Percentiles rank a stretch among this genome's conserved stretches.
phyloP scores from a whole-genome alignment of 306 rosid genomes.

The Luffa acutangula region DNA sequence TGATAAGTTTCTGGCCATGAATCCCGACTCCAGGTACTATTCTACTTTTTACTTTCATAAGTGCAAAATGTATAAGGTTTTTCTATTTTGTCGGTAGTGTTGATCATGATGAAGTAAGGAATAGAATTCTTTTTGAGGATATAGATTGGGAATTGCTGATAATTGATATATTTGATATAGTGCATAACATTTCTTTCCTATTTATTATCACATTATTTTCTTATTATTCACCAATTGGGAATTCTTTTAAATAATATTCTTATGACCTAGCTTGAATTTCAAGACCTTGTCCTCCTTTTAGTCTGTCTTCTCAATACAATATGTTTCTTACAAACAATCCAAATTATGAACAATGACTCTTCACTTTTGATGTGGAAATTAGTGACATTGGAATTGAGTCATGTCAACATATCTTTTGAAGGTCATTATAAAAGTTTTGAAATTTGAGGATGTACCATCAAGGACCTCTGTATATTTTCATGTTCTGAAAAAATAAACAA shows the following conservation, averaged over 20 bases:
- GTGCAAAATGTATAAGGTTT: background rate
- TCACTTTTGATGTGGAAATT: background rate
- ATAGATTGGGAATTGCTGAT: background rate
- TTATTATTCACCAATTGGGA: background rate
- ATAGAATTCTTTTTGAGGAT: background rate
- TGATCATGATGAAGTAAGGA: background rate
- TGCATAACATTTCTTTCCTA: background rate
- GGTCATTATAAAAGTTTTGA: background rate
- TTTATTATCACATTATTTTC: background rate
- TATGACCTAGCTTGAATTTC: background rate
- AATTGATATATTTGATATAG: background rate
- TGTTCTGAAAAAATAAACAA: background rate
- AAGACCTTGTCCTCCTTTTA: background rate
- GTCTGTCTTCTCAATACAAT: background rate
- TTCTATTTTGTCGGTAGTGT: background rate
- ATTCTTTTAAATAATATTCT: background rate
- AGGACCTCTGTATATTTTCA: background rate
- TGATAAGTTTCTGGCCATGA: slow-evolving; percentile 54
- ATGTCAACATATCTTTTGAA: background rate
- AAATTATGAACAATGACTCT: background rate
- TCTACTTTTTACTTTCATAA: background rate
- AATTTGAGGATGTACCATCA: background rate
- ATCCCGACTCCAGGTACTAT: slow-evolving; percentile 13
- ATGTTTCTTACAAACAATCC: background rate
- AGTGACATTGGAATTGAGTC: background rate